phyloP scores from a whole-genome alignment of 2,329 filamentous ascomycete genomes.

The Ophiostoma ips region DNA sequence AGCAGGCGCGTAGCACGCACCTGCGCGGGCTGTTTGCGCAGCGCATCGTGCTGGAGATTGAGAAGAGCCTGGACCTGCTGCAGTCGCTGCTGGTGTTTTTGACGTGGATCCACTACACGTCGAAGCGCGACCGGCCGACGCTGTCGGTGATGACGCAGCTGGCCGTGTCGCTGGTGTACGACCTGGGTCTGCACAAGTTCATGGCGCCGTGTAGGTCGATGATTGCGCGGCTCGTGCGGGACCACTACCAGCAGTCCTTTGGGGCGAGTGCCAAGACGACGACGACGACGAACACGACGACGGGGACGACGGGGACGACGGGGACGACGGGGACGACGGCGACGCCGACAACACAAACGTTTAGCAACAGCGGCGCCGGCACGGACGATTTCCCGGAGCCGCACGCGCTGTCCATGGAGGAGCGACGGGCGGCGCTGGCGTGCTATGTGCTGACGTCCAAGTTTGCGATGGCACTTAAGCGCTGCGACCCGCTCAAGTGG shows the following conservation, averaged over 20 bases:
- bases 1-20: slow-evolving; percentile 25
- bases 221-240: slow-evolving; percentile 9
- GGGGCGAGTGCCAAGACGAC: no score
- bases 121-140: slow-evolving; percentile 25
- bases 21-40: slow-evolving; percentile 30
- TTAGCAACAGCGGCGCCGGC: background rate
- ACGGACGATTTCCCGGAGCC: slow-evolving; percentile 10
- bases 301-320: no score
- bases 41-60: slow-evolving; percentile 31
- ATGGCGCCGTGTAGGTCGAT: slow-evolving; percentile 3
- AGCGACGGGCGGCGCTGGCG: slow-evolving; percentile 32
- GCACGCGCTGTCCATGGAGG: slow-evolving; percentile 22
- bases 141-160: slow-evolving; percentile 28
- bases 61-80: slow-evolving; percentile 35
- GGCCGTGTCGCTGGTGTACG: slow-evolving; percentile 28
- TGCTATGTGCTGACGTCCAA: slow-evolving; percentile 28
- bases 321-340: no score
- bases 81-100: slow-evolving; percentile 29
- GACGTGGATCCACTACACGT: slow-evolving; percentile 11
- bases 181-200: slow-evolving; percentile 29
- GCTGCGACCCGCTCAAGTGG: slow-evolving; percentile 40
- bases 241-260: slow-evolving; percentile 1
- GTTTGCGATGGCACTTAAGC: slow-evolving; percentile 22
- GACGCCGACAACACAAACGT: no score
- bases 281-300: no score